Evolutionary conservation across 2,329 filamentous ascomycete species (phyloP), one percentile per base, ranked within the genome.

Genomic region (Berkeleyomyces basicola): DNA sequence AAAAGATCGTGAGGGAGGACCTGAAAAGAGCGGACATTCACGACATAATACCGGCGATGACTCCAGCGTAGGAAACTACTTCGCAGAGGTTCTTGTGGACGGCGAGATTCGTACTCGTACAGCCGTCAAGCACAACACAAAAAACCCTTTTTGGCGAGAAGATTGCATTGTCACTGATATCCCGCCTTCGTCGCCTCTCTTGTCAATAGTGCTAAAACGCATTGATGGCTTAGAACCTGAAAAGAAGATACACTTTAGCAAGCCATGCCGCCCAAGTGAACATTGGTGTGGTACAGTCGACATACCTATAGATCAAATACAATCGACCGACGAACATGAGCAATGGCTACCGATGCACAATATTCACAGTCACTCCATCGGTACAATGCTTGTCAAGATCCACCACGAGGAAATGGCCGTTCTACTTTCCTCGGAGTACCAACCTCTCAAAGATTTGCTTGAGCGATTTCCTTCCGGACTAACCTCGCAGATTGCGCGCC

Each of bases 381-480:
- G 91, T 37, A 89, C 91, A 66, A 86, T 96, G 76, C 79, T 95
- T 60, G 82, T 96, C 73, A 90, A 85, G 70, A 79, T 95, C 31
- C 84, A 86, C 53, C 84, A 93, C 67, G 89, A 96, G 62, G 92
- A 99, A 73, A 83, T 93, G 59, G 87, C 95, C 5, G 91, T 97
- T 7, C 79, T 99, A 44, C 85, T 95, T 74, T 83, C 85, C 5
- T 83, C 86, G 64, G 90, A 97, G 70, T 99, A 99, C 72, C 80
- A 87, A 68, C 82, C 84, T 2, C 79, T 99, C 64, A 88, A 87
- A 0, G 86, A 93, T 66, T 77, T 96, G 37, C 77, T 99, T 37
- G 90, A 96, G 69, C 83, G 85, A 4, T 96, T 97, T 71, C 83
- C 84, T 46, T 86, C 87, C 42, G 88, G 88, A 0, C 76, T 99